phyloP scores from a whole-genome alignment of 2,329 filamentous ascomycete genomes.

The Sordariomycetes sp. region DNA sequence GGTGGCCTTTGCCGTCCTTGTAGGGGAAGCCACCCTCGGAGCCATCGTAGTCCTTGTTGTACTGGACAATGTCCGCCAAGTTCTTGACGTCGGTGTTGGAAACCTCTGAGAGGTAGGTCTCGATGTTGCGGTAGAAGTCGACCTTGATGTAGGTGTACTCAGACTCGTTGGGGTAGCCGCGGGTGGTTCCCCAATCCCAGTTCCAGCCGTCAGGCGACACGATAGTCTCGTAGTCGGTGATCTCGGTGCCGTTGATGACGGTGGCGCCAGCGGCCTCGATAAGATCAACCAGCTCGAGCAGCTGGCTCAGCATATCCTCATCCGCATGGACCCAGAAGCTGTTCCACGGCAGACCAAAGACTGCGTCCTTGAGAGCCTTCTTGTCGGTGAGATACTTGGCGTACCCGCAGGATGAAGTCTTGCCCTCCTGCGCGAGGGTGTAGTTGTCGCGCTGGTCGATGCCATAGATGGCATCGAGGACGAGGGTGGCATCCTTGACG shows the following conservation, averaged over 20 bases:
- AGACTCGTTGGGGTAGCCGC: conserved; percentile 60
- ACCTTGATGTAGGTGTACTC: conserved; percentile 67
- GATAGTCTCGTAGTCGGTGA: conserved; percentile 52
- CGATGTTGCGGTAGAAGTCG: conserved; percentile 57
- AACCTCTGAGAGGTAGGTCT: conserved; percentile 52
- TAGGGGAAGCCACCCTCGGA: conserved; percentile 57
- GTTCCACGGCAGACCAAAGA: conserved; percentile 63
- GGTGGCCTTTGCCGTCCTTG: conserved; percentile 31
- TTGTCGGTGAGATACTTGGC: conserved; percentile 44
- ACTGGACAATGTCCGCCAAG: conserved; percentile 57
- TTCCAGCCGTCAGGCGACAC: conserved; percentile 63
- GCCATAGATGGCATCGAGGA: conserved; percentile 59
- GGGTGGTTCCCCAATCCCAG: conserved; percentile 57
- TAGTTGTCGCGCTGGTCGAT: conserved; percentile 56
- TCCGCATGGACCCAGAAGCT: conserved; percentile 60
- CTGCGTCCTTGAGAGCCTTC: conserved; percentile 46
- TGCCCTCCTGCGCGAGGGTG: conserved; percentile 46
- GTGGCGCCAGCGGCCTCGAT: conserved; percentile 55
- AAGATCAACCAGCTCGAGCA: conserved; percentile 36
- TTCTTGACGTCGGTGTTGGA: conserved; percentile 49
- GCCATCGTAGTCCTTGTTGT: conserved; percentile 54
- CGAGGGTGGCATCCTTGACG: conserved; percentile 50
- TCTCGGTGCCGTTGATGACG: conserved; percentile 61
- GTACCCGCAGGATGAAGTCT: conserved; percentile 48
- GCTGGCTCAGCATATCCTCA: conserved; percentile 40